Evolutionary conservation across 2,329 filamentous ascomycete genomes (phyloP).

Genomic region (Fusarium sp.): DNA sequence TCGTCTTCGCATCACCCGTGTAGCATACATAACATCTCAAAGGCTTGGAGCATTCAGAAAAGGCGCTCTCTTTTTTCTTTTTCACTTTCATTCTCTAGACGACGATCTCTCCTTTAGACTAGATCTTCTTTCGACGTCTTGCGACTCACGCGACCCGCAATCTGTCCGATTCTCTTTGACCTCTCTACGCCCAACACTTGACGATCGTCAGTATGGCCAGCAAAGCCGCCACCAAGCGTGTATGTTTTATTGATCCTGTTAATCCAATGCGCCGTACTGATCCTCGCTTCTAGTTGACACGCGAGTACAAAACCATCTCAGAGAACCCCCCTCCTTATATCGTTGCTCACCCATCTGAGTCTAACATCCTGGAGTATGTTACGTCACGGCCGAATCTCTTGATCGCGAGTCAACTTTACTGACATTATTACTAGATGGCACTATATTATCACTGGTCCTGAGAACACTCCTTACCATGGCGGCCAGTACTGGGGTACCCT

Average conservation of each 20-base stretch:
- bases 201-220: conserved; percentile 67
- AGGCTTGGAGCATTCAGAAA: conserved; percentile 8
- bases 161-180: conserved; percentile 41
- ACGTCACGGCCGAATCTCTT: conserved; percentile 8
- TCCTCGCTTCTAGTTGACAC: conserved; percentile 60
- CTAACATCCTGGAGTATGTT: conserved; percentile 86
- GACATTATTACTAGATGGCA: conserved; percentile 73
- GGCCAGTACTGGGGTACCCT: conserved; percentile 99
- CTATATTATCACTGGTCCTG: conserved; percentile 94
- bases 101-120: conserved; percentile 13
- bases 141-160: conserved; percentile 42
- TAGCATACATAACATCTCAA: conserved; percentile 19
- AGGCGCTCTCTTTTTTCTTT: conserved; percentile 4
- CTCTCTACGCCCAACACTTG: conserved; percentile 5
- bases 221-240: conserved; percentile 77
- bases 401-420: conserved; percentile 1
- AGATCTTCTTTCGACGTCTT: neutral
- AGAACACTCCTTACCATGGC: conserved; percentile 90
- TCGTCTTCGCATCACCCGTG: conserved; percentile 8
- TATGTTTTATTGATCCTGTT: conserved; percentile 52
- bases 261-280: conserved; percentile 36
- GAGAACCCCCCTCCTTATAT: conserved; percentile 90
- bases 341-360: conserved; percentile 86
- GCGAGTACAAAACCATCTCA: conserved; percentile 71
- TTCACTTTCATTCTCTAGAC: neutral